Evolutionary conservation across 2,329 filamentous ascomycete genomes (phyloP), one percentile per base, ranked within the genome.

Genomic region (Byssothecium circinans): DNA sequence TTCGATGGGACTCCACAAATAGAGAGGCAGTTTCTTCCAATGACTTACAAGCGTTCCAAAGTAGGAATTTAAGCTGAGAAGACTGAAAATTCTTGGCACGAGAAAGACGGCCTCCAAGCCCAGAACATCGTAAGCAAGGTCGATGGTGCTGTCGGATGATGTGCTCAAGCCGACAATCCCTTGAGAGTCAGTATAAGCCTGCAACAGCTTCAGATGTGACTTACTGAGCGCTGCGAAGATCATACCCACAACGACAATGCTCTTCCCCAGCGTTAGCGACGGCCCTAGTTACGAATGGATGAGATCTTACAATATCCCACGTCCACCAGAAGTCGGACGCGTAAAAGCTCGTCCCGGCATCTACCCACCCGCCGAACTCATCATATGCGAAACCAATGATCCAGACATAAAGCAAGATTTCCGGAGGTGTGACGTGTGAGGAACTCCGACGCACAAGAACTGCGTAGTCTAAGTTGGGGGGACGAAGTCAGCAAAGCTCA

Each of bases 61-160:
- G 67, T 95, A 96, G 1, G 89, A 89, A 60, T 90, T 90, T 54
- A 96, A 72, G 65, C 88, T 92, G 53, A 96, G 79, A 43, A 96
- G 81, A 12, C 91, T 95, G 73, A 87, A 95, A 57, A 95, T 87
- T 75, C 83, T 78, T 34, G 91, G 91, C 17, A 96, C 87, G 71
- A 96, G 85, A 68, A 96, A 92, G 8, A 96, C 78, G 0, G 90
- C 91, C 69, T 96, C 89, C 12, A 96, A 77, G 0, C 90, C 87
- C 18, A 96, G 76, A n/a, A 96, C 85, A 63, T 96, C 89, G 67
- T 96, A 96, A 1, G 90, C 86, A 2, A 86, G 78, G 50, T 94
- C 87, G 38, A 87, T 87, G n/a, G 89, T 80, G 14, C 77, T 71
- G 8, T 75, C 70, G 54, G 85, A 82, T 18, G 81, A 69, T 43